Evolutionary conservation across 192 early-diverging fungal genomes (phyloP).

Genomic region (Mortierella antarctica): DNA sequence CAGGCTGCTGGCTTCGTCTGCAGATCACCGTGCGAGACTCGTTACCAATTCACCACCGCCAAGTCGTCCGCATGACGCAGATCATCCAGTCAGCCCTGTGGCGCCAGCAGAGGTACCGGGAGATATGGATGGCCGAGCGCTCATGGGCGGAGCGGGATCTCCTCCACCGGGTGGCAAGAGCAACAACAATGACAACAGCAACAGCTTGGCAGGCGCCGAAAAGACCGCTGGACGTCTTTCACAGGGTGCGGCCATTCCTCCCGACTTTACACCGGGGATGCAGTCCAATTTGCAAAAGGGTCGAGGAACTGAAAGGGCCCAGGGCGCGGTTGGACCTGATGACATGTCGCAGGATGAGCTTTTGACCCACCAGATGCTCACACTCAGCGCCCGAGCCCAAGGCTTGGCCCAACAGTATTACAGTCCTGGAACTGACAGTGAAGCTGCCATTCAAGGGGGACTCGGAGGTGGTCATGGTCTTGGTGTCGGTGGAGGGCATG

Average conservation of each 20-base stretch:
- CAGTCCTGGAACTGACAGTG: not conserved
- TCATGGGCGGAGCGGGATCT: conserved; percentile 1
- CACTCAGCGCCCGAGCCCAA: conserved; percentile 12
- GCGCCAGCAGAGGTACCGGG: no score
- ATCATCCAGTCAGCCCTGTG: no score
- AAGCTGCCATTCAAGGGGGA: no score
- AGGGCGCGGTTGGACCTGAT: not conserved
- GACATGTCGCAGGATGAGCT: conserved; percentile 21
- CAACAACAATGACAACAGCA: not conserved
- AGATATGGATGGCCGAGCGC: no score
- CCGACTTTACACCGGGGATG: conserved; percentile 28
- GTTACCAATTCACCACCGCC: conserved; percentile 26
- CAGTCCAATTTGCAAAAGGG: conserved; percentile 25
- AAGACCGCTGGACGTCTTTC: not conserved
- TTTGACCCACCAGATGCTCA: conserved; percentile 13
- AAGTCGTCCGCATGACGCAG: conserved; percentile 3
- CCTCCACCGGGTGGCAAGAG: not conserved
- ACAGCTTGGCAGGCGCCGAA: not conserved
- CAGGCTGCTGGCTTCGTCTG: not conserved
- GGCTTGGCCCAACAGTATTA: conserved; percentile 14
- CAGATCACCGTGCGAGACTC: conserved; percentile 27
- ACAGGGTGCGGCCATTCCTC: conserved; percentile 16
- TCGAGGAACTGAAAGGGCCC: conserved; percentile 5
- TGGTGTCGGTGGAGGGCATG: no score
- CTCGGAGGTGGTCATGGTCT: no score